phyloP scores from a whole-genome alignment of 2,329 filamentous ascomycete genomes.

The Epichloe sylvatica region DNA sequence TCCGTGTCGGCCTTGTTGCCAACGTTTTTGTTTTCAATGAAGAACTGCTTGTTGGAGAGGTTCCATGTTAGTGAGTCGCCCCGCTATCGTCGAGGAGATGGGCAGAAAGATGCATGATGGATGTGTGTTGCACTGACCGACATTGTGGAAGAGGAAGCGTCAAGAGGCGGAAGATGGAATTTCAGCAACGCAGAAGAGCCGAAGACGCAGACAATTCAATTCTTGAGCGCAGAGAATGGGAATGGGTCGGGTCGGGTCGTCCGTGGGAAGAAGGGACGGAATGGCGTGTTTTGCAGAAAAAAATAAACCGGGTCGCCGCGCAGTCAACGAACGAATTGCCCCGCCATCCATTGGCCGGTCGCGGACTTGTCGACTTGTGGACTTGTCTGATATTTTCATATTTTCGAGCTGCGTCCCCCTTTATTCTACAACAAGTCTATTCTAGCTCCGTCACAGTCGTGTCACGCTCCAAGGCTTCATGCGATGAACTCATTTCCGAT shows the following conservation, averaged over 20 bases:
- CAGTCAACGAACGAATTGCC: too few species aligned
- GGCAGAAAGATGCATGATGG: not conserved
- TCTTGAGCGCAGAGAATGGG: not conserved
- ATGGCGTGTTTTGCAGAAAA: not conserved
- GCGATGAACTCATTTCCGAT: constrained; percentile 54
- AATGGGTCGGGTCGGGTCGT: too few species aligned
- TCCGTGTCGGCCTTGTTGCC: constrained; percentile 61
- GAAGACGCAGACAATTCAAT: not conserved
- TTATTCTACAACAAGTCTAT: not conserved
- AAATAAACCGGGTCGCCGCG: too few species aligned
- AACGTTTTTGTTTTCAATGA: constrained; percentile 65
- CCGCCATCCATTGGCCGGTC: too few species aligned
- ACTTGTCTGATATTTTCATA: too few species aligned
- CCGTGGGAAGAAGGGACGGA: not conserved
- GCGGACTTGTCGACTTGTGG: too few species aligned
- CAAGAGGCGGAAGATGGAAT: not conserved
- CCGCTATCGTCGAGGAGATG: not conserved
- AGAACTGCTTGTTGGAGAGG: constrained; percentile 36
- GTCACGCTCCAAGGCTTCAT: constrained; percentile 18
- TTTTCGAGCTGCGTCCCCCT: too few species aligned
- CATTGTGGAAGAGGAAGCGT: constrained; percentile 2
- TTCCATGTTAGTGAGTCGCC: constrained; percentile 15
- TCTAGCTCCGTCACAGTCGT: not conserved
- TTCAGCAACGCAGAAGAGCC: not conserved
- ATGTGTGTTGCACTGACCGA: constrained; percentile 3